Conservation (phyloP, 441 rosid species). For the Euphorbia corollata region DNA sequence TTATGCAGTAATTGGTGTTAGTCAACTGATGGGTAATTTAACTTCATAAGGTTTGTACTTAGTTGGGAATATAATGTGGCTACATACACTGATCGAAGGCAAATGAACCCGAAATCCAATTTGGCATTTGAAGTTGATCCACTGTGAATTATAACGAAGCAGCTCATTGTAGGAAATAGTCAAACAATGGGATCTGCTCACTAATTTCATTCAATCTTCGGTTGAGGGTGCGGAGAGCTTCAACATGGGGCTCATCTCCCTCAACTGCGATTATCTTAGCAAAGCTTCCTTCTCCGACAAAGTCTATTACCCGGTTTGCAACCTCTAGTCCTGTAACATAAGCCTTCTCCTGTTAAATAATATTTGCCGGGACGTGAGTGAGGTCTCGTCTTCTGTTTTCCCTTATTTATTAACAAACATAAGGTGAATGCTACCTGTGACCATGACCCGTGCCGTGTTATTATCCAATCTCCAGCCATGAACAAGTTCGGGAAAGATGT, state of each 20-base stretch:
- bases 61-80: no score
- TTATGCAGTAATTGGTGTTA: no score
- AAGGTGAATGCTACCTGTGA: slow-evolving; percentile 31
- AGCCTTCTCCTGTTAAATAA: slow-evolving; percentile 37
- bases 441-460: slow-evolving; percentile 60
- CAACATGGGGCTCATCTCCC: slow-evolving; percentile 50
- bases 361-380: not conserved
- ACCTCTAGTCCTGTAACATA: slow-evolving; percentile 52
- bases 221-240: slow-evolving; percentile 40
- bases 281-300: slow-evolving; percentile 44
- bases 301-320: slow-evolving; percentile 40
- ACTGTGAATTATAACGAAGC: not conserved
- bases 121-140: no score
- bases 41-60: no score
- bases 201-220: slow-evolving; percentile 37
- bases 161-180: slow-evolving; percentile 27
- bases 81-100: no score
- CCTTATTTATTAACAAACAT: not conserved
- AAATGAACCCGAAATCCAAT: no score
- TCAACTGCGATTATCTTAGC: slow-evolving; percentile 41
- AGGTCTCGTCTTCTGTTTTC: not conserved
- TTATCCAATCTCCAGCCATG: slow-evolving; percentile 65
- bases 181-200: slow-evolving; percentile 33
- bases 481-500: slow-evolving; percentile 52
- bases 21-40: no score